A percentile compares a stretch with the other conserved stretches of the same genome.
phyloP scores from a whole-genome alignment of 2,329 filamentous ascomycete genomes.

The Venturia asperata region DNA sequence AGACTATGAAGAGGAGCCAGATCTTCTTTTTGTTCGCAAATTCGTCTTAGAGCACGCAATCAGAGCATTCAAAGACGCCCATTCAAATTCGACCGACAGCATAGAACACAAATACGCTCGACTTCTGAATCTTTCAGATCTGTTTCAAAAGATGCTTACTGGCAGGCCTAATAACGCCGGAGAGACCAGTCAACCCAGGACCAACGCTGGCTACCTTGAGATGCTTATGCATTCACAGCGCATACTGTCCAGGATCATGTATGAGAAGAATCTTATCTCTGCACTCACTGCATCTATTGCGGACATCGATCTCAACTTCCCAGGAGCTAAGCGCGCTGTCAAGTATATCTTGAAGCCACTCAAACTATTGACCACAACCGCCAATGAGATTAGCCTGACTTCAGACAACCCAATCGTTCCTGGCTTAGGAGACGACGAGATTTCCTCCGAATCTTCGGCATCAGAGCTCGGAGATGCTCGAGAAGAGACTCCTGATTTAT shows the following conservation, averaged over 20 bases:
- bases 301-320: conserved; percentile 92
- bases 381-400: conserved; percentile 73
- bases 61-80: conserved; percentile 85
- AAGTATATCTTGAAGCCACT: conserved; percentile 93
- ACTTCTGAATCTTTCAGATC: conserved; percentile 77
- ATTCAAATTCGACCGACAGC: conserved; percentile 61
- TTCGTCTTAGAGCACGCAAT: conserved; percentile 92
- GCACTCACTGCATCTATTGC: conserved; percentile 86
- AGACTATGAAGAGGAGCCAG: conserved; percentile 68
- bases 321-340: conserved; percentile 84
- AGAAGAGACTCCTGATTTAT: conserved; percentile 85
- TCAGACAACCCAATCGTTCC: conserved; percentile 64
- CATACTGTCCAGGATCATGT: conserved; percentile 91
- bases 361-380: conserved; percentile 78
- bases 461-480: conserved; percentile 75
- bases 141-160: conserved; percentile 88
- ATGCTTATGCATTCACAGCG: conserved; percentile 54
- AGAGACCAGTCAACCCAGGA: conserved; percentile 30
- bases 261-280: conserved; percentile 91
- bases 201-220: conserved; percentile 28
- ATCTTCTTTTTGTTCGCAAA: conserved; percentile 84
- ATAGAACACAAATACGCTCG: conserved; percentile 81
- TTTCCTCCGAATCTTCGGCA: conserved; percentile 77
- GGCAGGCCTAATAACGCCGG: conserved; percentile 56
- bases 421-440: conserved; percentile 67